Percentiles rank a stretch among this genome's conserved stretches.
These are phyloP conservation scores for Platanus orientalis DNA, from an alignment of 164 flowering plant species.

Conservation along the genomic window DNA sequence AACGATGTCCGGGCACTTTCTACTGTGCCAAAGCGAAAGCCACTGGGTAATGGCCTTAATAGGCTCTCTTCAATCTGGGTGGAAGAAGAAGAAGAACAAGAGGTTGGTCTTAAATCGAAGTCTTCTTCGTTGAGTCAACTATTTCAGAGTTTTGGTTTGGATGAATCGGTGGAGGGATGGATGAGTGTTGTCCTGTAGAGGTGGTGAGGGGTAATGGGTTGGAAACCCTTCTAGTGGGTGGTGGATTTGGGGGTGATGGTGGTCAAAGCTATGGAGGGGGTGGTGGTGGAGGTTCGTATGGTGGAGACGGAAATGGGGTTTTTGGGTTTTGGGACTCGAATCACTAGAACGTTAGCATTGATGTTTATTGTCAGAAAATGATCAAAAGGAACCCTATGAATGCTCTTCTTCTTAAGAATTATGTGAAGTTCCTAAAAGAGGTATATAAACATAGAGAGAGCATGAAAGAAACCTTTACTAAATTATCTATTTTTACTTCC, in stretches of 20 bases:
- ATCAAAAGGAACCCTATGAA: too few species aligned
- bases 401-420: too few species aligned
- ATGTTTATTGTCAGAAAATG: too few species aligned
- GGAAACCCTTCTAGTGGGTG: too few species aligned
- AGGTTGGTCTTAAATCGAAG: slow-evolving; percentile 4
- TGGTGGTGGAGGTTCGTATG: too few species aligned
- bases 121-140: slow-evolving; percentile 20
- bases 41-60: not conserved
- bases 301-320: too few species aligned
- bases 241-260: too few species aligned
- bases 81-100: slow-evolving; percentile 19
- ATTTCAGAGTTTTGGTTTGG: slow-evolving; percentile 27
- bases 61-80: slow-evolving; percentile 10
- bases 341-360: too few species aligned
- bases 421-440: slow-evolving; percentile 14
- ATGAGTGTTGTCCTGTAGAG: slow-evolving; percentile 14
- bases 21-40: slow-evolving; percentile 9
- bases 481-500: too few species aligned
- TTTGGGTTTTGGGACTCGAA: too few species aligned
- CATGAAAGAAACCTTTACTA: too few species aligned
- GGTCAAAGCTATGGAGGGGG: too few species aligned
- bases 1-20: slow-evolving; percentile 33
- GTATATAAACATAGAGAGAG: slow-evolving; percentile 19
- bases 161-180: slow-evolving; percentile 23
- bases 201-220: slow-evolving; percentile 4